phyloP scores from a whole-genome alignment of 805 yeast species.

The Wickerhamia fluorescens region DNA sequence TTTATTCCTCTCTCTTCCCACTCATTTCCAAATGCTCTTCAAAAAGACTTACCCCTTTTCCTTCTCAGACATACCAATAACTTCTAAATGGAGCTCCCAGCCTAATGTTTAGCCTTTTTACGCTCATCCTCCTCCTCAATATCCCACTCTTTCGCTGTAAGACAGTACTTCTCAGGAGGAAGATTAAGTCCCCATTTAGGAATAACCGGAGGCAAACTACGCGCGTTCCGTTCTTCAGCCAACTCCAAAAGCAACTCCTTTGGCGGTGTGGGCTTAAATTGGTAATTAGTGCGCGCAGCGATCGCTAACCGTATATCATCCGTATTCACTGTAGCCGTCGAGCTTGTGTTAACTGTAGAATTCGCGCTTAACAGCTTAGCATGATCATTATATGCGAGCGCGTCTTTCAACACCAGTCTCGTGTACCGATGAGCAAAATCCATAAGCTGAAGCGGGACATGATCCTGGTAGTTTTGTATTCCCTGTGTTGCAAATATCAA shows the following conservation, averaged over 20 bases:
- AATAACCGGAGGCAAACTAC: conserved; percentile 84
- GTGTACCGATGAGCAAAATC: conserved; percentile 94
- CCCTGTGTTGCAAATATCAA: conserved; percentile 91
- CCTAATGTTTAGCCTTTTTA: too few species aligned
- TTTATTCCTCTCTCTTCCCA: too few species aligned
- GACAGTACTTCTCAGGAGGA: conserved; percentile 96
- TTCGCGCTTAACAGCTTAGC: conserved; percentile 37
- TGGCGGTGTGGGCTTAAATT: conserved; percentile 91
- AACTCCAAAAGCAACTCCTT: conserved; percentile 84
- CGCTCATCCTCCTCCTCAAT: conserved; percentile 17
- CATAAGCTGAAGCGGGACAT: conserved; percentile 92
- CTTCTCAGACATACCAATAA: too few species aligned
- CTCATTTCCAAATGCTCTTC: too few species aligned
- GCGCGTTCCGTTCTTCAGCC: conserved; percentile 87
- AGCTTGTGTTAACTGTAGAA: conserved; percentile 29
- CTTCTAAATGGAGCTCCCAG: too few species aligned
- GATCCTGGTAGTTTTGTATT: conserved; percentile 86
- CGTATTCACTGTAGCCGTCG: conserved; percentile 58
- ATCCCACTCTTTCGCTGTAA: conserved; percentile 78
- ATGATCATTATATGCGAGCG: conserved; percentile 82
- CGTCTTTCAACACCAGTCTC: conserved; percentile 79
- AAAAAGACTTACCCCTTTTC: too few species aligned
- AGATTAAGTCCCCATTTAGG: conserved; percentile 87
- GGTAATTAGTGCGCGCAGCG: conserved; percentile 90
- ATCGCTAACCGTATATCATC: conserved; percentile 92